phyloP scores from a whole-genome alignment of 2,329 filamentous ascomycete genomes.

The Tolypocladium nubicola region DNA sequence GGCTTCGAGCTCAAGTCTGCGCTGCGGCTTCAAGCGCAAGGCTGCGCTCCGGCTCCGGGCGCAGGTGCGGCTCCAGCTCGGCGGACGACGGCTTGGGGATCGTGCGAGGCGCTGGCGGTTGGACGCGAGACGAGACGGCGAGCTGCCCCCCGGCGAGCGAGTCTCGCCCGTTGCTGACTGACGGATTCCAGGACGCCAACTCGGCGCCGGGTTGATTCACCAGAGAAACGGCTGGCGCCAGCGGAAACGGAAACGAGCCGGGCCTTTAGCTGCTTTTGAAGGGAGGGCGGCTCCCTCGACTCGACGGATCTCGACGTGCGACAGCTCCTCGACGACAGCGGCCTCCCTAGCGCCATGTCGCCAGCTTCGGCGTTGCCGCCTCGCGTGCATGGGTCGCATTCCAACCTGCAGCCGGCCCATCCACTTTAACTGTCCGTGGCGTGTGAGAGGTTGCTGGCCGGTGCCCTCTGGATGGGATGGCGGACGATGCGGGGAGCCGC shows the following conservation, averaged over 20 bases:
- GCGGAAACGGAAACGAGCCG: not conserved
- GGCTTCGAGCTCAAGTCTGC: too few species aligned
- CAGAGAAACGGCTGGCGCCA: not conserved
- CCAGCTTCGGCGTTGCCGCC: not conserved
- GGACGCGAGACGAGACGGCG: not conserved
- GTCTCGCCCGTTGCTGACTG: not conserved
- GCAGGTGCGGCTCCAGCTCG: not conserved
- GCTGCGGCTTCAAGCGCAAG: not conserved
- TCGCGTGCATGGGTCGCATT: not conserved
- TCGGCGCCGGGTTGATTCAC: not conserved
- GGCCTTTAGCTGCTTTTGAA: not conserved
- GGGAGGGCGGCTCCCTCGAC: not conserved
- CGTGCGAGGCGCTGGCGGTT: not conserved
- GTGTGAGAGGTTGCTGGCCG: too few species aligned
- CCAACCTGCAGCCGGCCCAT: not conserved
- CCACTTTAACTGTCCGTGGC: too few species aligned
- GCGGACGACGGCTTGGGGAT: not conserved
- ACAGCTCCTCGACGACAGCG: not conserved
- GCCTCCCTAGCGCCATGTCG: not conserved
- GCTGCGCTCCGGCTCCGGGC: not conserved
- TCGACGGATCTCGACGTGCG: not conserved
- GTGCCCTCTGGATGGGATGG: too few species aligned
- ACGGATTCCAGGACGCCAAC: not conserved
- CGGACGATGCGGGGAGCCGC: not conserved
- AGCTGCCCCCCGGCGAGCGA: not conserved